Evolutionary conservation across 768 basidiomycete genomes (phyloP).

Genomic region (Collybia sordida): DNA sequence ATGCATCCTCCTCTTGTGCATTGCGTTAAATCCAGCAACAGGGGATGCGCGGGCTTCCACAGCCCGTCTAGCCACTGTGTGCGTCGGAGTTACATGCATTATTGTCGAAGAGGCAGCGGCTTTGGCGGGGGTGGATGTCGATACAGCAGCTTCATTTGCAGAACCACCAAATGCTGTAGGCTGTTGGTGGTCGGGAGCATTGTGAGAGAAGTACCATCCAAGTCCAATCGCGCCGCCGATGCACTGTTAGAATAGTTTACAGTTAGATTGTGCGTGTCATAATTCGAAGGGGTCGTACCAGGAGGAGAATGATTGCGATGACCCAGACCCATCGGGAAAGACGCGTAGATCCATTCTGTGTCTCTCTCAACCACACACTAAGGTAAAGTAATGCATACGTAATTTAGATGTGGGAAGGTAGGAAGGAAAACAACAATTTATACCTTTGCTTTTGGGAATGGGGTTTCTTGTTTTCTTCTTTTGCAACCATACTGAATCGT

Average conservation of each 20-base stretch:
- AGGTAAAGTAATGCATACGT: neutral
- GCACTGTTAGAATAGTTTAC: constrained; percentile 26
- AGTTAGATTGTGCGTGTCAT: neutral
- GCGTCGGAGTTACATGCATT: neutral
- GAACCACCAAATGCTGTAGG: constrained; percentile 69
- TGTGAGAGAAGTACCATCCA: constrained; percentile 59
- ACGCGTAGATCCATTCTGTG: constrained; percentile 48
- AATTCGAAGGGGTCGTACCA: constrained; percentile 34
- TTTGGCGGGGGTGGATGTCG: constrained; percentile 10
- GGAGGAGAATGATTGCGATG: constrained; percentile 55
- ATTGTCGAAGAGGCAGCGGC: neutral
- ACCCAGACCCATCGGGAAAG: constrained; percentile 72
- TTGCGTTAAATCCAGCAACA: neutral
- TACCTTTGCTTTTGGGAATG: constrained; percentile 43
- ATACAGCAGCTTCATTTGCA: constrained; percentile 38
- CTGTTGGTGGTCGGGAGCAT: constrained; percentile 41
- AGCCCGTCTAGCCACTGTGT: neutral
- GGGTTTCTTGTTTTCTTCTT: constrained; percentile 51
- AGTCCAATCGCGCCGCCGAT: constrained; percentile 58
- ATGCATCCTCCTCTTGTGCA: too few relatives aligned
- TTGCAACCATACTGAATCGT: constrained; percentile 81
- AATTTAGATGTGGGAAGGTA: neutral
- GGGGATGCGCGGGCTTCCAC: neutral
- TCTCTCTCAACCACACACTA: constrained; percentile 71
- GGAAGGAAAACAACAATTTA: constrained; percentile 22